Conservation (phyloP, 2,329 filamentous ascomycete species). For the Ophiostoma perfectum region DNA sequence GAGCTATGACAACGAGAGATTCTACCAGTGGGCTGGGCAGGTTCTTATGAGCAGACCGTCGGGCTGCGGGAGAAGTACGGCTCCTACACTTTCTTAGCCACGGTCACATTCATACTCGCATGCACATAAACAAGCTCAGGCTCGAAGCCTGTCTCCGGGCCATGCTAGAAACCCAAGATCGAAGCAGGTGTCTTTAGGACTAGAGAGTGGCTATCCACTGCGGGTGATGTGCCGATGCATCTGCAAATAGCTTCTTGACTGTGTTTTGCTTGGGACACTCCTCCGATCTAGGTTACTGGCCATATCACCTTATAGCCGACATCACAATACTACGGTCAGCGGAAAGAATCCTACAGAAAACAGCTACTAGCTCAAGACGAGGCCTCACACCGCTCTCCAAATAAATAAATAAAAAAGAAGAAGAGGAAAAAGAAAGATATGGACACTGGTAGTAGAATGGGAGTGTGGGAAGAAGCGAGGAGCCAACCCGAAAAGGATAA, state of each 20-base stretch:
- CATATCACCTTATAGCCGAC: background rate
- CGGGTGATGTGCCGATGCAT: background rate
- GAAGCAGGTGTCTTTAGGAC: background rate
- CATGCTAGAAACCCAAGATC: background rate
- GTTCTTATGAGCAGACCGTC: no score
- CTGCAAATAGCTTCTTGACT: background rate
- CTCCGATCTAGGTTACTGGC: background rate
- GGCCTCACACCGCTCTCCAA: background rate
- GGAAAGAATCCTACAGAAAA: no score
- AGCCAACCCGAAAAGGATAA: background rate
- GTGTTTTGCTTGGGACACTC: background rate
- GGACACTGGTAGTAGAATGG: background rate
- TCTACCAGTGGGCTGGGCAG: no score
- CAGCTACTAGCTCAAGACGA: background rate
- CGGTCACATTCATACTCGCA: no score
- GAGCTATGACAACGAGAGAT: background rate
- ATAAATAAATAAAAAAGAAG: background rate
- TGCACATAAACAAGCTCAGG: no score
- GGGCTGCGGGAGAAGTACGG: no score
- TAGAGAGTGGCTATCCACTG: background rate
- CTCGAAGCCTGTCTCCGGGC: background rate
- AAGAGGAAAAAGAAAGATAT: background rate
- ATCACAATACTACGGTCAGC: no score
- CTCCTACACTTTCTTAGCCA: no score
- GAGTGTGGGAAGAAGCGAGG: slow-evolving; percentile 6